Evolutionary conservation across 2,329 filamentous ascomycete genomes (phyloP), one percentile per base, ranked within the genome.

Genomic region (Furcasterigmium sp.): DNA sequence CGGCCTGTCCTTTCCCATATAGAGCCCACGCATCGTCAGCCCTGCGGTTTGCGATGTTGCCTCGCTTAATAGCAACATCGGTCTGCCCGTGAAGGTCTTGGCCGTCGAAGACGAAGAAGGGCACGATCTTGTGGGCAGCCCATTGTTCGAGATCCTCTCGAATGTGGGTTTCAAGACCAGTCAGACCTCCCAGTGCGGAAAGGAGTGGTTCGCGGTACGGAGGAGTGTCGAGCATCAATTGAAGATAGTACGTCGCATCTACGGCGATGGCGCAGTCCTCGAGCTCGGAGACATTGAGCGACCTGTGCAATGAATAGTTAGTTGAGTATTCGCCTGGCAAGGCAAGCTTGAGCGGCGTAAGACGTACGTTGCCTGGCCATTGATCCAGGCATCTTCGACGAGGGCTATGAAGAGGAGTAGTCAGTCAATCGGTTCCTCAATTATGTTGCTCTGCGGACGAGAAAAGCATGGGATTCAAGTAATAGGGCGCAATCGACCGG

Each of bases 21-120:
- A 94, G 69, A 3, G 80, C 77, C 91, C 93, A 98, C 4, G 91
- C 93, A 45, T 84, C 72, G 51, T 87, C 78, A 41, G 88, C 89
- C 52, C 84, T 82, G 48, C 77, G 65, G 50, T 84, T 82, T 51
- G 88, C 85, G 23, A 74, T 73, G 39, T 76, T 76, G 20, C 79
- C 80, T 37, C 79, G 78, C 51, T 81, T 76, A 43, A 85, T 73
- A 19, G 82, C 72, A 46, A 83, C 73, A 37, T 87, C 81, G 56
- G 91, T 84, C 56, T 87, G 85, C 45, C 85, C 86, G 30, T 82
- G 82, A 47, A 90, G 77, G 30, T 89, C 81, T 56, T 95, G 79
- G 28, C 93, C 93, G 61, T 91, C 87, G 65, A 98, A 98, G 41
- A 98, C 76, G 62, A 98, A 97, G 50, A 94, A 70, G 2, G 87